Conservation (phyloP, 2,329 filamentous ascomycete species). For the Cladosporium sp. region DNA sequence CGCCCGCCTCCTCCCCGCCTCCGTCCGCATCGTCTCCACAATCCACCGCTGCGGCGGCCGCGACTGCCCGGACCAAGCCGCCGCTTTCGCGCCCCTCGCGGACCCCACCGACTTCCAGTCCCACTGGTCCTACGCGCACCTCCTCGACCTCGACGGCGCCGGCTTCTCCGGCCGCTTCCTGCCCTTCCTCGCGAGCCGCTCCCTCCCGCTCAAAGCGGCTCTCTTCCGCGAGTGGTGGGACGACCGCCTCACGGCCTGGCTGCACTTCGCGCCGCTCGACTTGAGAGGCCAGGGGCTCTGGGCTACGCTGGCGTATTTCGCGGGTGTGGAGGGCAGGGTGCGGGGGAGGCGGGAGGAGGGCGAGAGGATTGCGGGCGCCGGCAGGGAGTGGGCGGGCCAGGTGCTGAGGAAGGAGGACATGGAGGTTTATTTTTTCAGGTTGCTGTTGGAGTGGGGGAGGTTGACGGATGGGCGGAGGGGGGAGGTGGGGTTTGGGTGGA, state of each 20-base stretch:
- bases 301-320: constrained; percentile 68
- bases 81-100: constrained; percentile 43
- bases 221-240: constrained; percentile 78
- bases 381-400: constrained; percentile 57
- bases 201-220: constrained; percentile 63
- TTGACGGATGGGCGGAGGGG: constrained; percentile 57
- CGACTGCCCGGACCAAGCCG: constrained; percentile 48
- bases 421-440: constrained; percentile 72
- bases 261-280: constrained; percentile 75
- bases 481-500: constrained; percentile 31
- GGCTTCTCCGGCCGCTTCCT: constrained; percentile 62
- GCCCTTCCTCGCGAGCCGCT: constrained; percentile 51
- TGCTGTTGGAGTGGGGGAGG: constrained; percentile 71
- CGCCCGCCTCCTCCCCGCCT: constrained; percentile 47
- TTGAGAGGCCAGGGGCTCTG: constrained; percentile 66
- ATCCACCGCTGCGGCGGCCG: constrained; percentile 50
- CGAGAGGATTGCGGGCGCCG: constrained; percentile 59
- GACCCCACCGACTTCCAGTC: constrained; percentile 45
- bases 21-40: constrained; percentile 54
- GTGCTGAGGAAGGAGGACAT: constrained; percentile 66
- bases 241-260: constrained; percentile 66
- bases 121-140: constrained; percentile 61
- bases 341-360: constrained; percentile 47
- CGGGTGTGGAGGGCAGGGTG: constrained; percentile 47
- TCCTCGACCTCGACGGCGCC: constrained; percentile 65